These are phyloP conservation scores for Colletotrichum tamarilloi DNA, from an alignment of 2,329 filamentous ascomycete genomes.

Conservation along the genomic window DNA sequence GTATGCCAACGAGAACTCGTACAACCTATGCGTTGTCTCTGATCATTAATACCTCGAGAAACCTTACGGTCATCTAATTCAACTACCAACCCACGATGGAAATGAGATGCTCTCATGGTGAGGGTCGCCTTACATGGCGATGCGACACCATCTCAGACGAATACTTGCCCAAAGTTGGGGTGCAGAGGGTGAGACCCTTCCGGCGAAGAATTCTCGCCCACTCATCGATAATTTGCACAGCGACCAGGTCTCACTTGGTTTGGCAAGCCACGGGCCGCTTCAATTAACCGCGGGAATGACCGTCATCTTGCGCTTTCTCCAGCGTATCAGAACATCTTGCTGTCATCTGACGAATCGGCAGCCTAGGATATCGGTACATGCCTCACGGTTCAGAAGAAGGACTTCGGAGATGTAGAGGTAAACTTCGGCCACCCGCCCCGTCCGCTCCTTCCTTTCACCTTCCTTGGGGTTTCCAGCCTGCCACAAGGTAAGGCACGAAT, in stretches of 20 bases:
- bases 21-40: not conserved
- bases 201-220: not conserved
- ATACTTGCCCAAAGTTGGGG: not conserved
- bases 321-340: not conserved
- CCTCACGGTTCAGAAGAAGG: not conserved
- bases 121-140: not conserved
- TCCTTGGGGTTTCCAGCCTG: not conserved
- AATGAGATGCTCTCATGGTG: not conserved
- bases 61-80: not conserved
- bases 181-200: too few species aligned
- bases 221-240: not conserved
- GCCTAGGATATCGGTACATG: not conserved
- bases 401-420: not conserved
- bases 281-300: slow-evolving; percentile 18
- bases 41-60: not conserved
- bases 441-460: slow-evolving; percentile 3
- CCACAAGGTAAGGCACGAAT: not conserved
- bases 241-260: not conserved
- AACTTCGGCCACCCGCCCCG: not conserved
- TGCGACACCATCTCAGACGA: not conserved
- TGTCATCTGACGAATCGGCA: not conserved
- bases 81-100: not conserved
- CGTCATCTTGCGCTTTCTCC: slow-evolving; percentile 5
- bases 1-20: not conserved
- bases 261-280: not conserved